These are phyloP conservation scores for Ustilago hordei DNA, from an alignment of 1,284 basidiomycete genomes.

Conservation along the genomic window DNA sequence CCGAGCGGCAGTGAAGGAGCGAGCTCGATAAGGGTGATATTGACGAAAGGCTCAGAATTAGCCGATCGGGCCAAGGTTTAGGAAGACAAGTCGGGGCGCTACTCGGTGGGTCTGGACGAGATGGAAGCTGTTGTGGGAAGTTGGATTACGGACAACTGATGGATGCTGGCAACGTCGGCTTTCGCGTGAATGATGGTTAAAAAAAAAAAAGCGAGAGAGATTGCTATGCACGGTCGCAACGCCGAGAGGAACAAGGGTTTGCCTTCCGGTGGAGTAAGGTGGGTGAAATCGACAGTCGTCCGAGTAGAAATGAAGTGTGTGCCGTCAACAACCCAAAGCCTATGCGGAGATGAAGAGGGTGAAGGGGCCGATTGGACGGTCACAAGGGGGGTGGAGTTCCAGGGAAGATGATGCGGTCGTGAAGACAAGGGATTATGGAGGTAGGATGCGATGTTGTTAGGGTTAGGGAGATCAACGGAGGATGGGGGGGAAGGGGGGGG, in stretches of 20 bases:
- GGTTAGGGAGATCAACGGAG: background rate
- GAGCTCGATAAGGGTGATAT: background rate
- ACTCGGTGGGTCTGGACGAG: background rate
- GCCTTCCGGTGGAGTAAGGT: background rate
- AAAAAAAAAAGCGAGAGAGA: no score
- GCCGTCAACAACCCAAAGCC: slow-evolving; percentile 1
- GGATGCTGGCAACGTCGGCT: background rate
- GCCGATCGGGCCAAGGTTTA: background rate
- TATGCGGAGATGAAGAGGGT: background rate
- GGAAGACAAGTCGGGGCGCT: background rate
- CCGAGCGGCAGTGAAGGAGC: background rate
- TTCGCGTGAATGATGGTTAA: background rate
- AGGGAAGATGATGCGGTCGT: background rate
- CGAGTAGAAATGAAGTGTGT: background rate
- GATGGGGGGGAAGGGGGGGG: background rate
- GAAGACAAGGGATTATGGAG: background rate
- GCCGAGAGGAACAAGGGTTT: background rate
- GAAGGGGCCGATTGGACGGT: background rate
- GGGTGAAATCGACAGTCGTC: background rate
- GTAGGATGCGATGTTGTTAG: no score
- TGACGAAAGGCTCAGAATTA: background rate
- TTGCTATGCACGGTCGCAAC: no score
- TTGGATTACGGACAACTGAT: background rate
- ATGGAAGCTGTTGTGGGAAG: background rate
- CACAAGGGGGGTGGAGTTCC: background rate